Evolutionary conservation across 179 eudicot species (phyloP), one percentile per base, ranked within the genome.

Genomic region (Spergularia azorica): DNA sequence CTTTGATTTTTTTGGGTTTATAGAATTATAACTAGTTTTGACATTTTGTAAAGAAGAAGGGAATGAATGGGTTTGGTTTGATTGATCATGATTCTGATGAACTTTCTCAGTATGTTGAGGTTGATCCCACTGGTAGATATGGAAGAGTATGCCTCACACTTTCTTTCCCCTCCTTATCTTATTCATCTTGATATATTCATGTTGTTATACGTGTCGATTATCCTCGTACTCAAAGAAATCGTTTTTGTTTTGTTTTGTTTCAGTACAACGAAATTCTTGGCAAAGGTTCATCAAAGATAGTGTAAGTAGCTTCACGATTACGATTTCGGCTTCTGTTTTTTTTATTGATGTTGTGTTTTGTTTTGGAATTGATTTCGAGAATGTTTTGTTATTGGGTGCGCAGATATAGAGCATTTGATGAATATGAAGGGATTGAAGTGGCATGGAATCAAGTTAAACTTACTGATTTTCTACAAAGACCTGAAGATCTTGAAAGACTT

Each of bases 41-140:
- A n/a, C n/a, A n/a, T 26, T 26, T 26, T 26, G 32, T 26, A 26
- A n/a, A 26, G 32, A 26, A 26, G 32, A 26, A 26, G 46, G 69
- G 70, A 71, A 88, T 89, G 92, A 85, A 85, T 26, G 32, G 32
- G 32, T 26, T 26, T 82, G 86, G 82, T 77, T 80, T 74, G 11
- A 66, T 66, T 74, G 79, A 68, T 61, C 74, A 63, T 75, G 88
- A 88, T 50, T 77, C 76, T 51, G 79, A 77, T 21, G 91, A 86
- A 67, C 66, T 48, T 54, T 79, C 86, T 18, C 92, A 89, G 63
- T 90, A 85, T 81, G 88, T 87, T 74, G 95, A 90, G 79, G 78
- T 86, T 86, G 95, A 90, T 90, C 95, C 95, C n/a, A 87, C 92
- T 73, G 95, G 95, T 57, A 87, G 95, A 89, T 90, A 90, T 80